Evolutionary conservation across 179 eudicot genomes (phyloP), one percentile per base, ranked within the genome.

Genomic region (Silene coronaria): DNA sequence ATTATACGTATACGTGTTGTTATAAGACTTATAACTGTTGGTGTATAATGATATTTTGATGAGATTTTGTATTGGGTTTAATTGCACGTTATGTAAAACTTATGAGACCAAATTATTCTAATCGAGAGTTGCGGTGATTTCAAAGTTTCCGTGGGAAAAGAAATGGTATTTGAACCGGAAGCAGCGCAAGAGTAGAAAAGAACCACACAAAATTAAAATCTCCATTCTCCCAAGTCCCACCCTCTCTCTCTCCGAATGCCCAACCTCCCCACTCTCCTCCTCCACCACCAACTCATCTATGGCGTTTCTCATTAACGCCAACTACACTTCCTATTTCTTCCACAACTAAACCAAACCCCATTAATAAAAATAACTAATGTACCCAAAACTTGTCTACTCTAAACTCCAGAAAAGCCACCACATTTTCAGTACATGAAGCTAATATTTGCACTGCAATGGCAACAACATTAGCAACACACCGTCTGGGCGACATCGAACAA

Each of bases 401-500:
- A 62, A 59, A 17, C 79, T 69, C 45, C 45, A 38, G 0, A 9
- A 38, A 1, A 0, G 2, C 55, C 10, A 19, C 71, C 51, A 59
- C 51, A 11, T 23, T 63, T 12, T 71, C n/a, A 17, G 9, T 36
- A 16, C 11, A 53, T 53, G 58, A 14, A 53, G 21, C 58, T 53
- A 53, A 53, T 11, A 61, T 5, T 13, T 28, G 12, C 13, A 65
- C 21, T 6, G 3, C 14, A 69, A 69, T 69, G 72, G 58, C 72
- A 6, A 34, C 71, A 10, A 45, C 72, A 45, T 23, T 69, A 69
- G 11, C 46, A 32, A 65, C 69, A 30, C 21, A 45, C 11, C 46
- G 4, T 2, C 69, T 28, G 11, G 21, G 21, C n/a, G 82, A 83
- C 81, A 75, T 81, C n/a, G 81, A 79, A 62, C 78, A 73, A 42